These are phyloP conservation scores for Russula sp. DNA, from an alignment of 768 basidiomycete genomes.

Conservation along the genomic window DNA sequence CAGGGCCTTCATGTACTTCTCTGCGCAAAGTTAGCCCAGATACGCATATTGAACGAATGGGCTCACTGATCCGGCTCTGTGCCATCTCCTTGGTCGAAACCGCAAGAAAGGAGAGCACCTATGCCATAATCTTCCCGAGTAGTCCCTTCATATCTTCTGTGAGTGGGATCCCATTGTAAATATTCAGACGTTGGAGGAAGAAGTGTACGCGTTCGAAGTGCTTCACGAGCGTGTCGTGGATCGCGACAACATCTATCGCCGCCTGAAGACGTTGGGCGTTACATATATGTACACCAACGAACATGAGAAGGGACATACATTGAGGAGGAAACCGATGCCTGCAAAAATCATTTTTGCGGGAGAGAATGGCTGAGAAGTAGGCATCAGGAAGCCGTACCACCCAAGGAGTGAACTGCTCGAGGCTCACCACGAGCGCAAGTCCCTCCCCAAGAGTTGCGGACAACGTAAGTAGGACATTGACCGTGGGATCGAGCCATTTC, in stretches of 20 bases:
- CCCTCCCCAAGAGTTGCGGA: neutral
- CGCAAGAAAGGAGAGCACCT: neutral
- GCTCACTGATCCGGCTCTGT: neutral
- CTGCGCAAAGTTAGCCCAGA: neutral
- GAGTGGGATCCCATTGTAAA: neutral
- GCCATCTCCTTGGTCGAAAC: neutral
- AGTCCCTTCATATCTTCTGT: neutral
- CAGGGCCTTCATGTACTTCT: neutral
- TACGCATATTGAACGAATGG: neutral
- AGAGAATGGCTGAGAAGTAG: neutral
- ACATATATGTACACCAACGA: neutral
- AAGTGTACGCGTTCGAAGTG: neutral
- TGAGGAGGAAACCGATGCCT: neutral
- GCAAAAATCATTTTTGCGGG: neutral
- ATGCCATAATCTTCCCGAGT: neutral
- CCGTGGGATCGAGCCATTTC: too few relatives aligned
- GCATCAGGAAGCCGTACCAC: neutral
- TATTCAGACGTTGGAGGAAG: neutral
- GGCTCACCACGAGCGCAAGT: neutral
- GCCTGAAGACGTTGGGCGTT: neutral
- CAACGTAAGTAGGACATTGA: neutral
- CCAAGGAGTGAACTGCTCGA: neutral
- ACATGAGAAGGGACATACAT: neutral
- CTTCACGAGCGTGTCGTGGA: neutral
- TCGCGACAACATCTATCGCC: neutral